Evolutionary conservation across 306 rosid genomes (phyloP), one percentile per base, ranked within the genome.

Genomic region (Crataegus laevigata): DNA sequence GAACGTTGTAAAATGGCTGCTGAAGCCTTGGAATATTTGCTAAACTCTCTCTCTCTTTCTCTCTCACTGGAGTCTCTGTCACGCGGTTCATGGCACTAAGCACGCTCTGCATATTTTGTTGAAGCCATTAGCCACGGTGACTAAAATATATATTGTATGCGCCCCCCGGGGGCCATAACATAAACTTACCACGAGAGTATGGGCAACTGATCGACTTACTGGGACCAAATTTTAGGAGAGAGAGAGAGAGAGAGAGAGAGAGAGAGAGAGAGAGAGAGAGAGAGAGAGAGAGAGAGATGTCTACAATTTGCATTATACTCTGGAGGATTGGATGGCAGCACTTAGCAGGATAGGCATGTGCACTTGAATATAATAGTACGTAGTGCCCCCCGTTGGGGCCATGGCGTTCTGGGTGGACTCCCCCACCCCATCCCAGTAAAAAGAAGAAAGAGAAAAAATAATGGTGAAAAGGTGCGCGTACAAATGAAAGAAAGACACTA

Each of bases 51-150:
- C 32, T 34, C 9, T 32, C 36, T 1, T 32, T 34, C 63, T 75
- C 29, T 21, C 75, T 58, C 68, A 22, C 17, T 76, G 80, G 36
- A 66, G 79, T 77, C 80, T 79, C 69, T 71, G 50, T 79, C 81
- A 75, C 69, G 75, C 68, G 69, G 79, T 32, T 62, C 68, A 52
- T 28, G 74, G 67, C 75, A 72, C 75, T 47, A 1, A 66, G 78
- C 81, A 79, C 73, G 81, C 83, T 47, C 67, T 79, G 81, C 81
- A 66, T 81, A 75, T 59, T 61, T 45, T 58, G 70, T 45, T 32
- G 11, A 30, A 26, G 25, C 42, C 22, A 5, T 8, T 47, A 5
- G 54, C 54, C 19, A 47, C 36, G 9, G 25, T 11, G n/a, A 64
- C 21, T 54, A 65, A 54, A 75, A 62, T 51, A 47, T 1, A 62